Conservation (phyloP, 2,329 filamentous ascomycete genomes). For the Diatrype stigma region DNA sequence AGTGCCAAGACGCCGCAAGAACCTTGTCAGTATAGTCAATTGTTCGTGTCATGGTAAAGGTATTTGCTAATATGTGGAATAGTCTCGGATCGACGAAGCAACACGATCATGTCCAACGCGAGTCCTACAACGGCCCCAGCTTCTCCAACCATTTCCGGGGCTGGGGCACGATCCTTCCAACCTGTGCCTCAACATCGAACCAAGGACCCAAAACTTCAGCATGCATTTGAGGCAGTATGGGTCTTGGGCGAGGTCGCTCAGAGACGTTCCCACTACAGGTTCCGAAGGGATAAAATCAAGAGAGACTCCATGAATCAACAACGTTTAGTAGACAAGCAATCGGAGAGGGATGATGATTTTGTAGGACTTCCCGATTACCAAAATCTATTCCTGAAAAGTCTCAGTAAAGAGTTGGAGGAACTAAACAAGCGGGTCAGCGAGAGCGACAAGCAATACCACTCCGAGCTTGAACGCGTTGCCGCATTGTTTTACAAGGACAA, state of each 20-base stretch:
- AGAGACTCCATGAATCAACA: constrained; percentile 4
- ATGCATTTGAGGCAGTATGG: constrained; percentile 12
- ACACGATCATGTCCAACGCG: background rate
- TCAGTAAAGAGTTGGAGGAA: constrained; percentile 10
- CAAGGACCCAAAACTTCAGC: constrained; percentile 21
- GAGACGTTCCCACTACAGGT: constrained; percentile 8
- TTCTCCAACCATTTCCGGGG: background rate
- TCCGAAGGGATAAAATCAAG: constrained; percentile 4
- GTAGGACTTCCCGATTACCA: constrained; percentile 16
- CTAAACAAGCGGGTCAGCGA: constrained; percentile 13
- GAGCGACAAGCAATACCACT: constrained; percentile 10
- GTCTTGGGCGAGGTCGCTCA: constrained; percentile 8
- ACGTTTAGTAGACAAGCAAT: constrained; percentile 7
- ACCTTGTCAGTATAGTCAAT: too few species aligned
- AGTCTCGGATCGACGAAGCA: too few species aligned
- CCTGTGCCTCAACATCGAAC: background rate
- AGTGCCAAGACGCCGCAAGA: background rate
- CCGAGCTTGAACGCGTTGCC: constrained; percentile 14
- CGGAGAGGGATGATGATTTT: constrained; percentile 13
- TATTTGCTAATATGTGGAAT: too few species aligned
- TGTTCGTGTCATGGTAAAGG: too few species aligned
- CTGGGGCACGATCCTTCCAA: background rate
- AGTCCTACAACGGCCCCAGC: background rate
- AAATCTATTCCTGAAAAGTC: constrained; percentile 9
- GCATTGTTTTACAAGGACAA: constrained; percentile 4